phyloP scores from a whole-genome alignment of 352 stramenopile genomes.

The Thraustotheca clavata region DNA sequence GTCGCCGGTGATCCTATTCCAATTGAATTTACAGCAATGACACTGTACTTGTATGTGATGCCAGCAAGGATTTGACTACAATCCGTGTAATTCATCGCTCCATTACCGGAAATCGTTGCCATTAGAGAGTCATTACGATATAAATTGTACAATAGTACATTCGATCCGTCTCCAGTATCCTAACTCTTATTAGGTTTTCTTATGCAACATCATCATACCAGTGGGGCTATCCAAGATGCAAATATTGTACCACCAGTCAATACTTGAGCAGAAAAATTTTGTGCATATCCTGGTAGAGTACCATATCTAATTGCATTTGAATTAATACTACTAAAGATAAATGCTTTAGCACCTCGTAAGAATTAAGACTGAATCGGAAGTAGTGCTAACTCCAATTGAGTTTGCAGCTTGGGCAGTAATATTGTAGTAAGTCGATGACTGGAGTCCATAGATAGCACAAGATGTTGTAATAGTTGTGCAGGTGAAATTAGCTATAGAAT shows the following conservation, averaged over 20 bases:
- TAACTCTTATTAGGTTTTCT: too few relatives aligned
- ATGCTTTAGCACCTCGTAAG: slow-evolving; percentile 21
- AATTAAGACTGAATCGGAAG: background rate
- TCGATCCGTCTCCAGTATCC: slow-evolving; percentile 23
- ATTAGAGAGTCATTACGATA: slow-evolving; percentile 16
- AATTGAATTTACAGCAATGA: background rate
- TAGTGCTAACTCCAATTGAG: slow-evolving; percentile 22
- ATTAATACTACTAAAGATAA: too few relatives aligned
- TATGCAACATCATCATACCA: slow-evolving; percentile 41
- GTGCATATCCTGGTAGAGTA: slow-evolving; percentile 28
- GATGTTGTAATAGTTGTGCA: background rate
- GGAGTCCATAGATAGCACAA: slow-evolving; percentile 33
- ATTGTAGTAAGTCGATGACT: slow-evolving; percentile 38
- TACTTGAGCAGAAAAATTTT: slow-evolving; percentile 22
- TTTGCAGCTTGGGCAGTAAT: slow-evolving; percentile 34
- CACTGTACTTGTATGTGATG: slow-evolving; percentile 24
- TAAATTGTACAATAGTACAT: slow-evolving; percentile 29
- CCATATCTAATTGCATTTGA: too few relatives aligned
- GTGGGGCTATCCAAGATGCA: slow-evolving; percentile 36
- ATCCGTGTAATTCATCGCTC: slow-evolving; percentile 28
- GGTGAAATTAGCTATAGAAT: slow-evolving; percentile 16
- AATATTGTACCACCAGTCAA: slow-evolving; percentile 31
- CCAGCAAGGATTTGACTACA: slow-evolving; percentile 24
- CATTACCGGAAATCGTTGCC: slow-evolving; percentile 30
- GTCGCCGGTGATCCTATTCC: background rate